These are phyloP conservation scores for Lipomyces sp. DNA, from an alignment of 805 yeast species.

Conservation along the genomic window DNA sequence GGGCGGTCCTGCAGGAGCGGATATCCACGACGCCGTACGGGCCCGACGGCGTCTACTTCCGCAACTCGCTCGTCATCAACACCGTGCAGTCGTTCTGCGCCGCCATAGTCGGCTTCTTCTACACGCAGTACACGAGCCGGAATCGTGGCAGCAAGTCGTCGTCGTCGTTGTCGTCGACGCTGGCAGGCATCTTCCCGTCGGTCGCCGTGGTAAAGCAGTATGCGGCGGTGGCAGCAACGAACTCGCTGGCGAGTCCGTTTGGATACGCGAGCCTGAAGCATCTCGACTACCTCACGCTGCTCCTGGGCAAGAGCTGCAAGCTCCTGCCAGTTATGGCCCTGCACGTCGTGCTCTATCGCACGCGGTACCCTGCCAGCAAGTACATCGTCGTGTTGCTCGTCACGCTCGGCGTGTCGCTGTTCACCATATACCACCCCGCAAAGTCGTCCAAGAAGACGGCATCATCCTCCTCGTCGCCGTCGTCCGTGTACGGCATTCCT, in stretches of 20 bases:
- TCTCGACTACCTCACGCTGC: slow-evolving; percentile 79
- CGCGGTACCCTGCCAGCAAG: slow-evolving; percentile 70
- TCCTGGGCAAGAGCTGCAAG: slow-evolving; percentile 90
- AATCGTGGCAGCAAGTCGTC: background rate
- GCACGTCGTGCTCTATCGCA: slow-evolving; percentile 66
- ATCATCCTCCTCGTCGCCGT: slow-evolving; percentile 43
- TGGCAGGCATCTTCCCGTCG: slow-evolving; percentile 32
- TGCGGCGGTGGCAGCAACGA: slow-evolving; percentile 60
- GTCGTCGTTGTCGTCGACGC: too few relatives aligned
- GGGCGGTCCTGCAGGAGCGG: slow-evolving; percentile 92
- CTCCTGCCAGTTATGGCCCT: slow-evolving; percentile 91
- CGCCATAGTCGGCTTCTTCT: slow-evolving; percentile 59
- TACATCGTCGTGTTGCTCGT: slow-evolving; percentile 74
- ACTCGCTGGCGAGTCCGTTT: slow-evolving; percentile 77
- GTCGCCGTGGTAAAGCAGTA: slow-evolving; percentile 40
- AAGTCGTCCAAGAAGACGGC: slow-evolving; percentile 29
- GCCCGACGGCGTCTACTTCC: slow-evolving; percentile 51
- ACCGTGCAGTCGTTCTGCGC: slow-evolving; percentile 73
- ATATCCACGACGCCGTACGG: slow-evolving; percentile 76
- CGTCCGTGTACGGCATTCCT: too few relatives aligned
- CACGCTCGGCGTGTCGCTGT: slow-evolving; percentile 76
- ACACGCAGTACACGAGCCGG: slow-evolving; percentile 39
- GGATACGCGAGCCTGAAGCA: slow-evolving; percentile 75
- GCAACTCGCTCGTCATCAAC: slow-evolving; percentile 76
- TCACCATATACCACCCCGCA: slow-evolving; percentile 55